Conservation (phyloP, 2,329 filamentous ascomycete species). For the Penicillium freii region DNA sequence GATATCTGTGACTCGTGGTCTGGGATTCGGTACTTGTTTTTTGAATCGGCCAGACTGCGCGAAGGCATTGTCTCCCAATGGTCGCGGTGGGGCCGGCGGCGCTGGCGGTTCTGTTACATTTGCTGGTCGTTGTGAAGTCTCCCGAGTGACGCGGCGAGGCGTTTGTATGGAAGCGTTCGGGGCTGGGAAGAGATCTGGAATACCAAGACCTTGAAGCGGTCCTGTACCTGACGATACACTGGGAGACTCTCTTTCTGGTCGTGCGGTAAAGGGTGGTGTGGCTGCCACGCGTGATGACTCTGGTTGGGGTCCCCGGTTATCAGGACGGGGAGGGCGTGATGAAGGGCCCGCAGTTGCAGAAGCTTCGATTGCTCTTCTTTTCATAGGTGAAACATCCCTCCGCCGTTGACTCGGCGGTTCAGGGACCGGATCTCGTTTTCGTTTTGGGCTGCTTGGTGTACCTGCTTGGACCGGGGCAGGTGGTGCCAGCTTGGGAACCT, state of each 20-base stretch:
- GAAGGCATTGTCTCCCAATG: slow-evolving; percentile 9
- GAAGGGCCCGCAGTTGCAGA: background rate
- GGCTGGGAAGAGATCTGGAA: background rate
- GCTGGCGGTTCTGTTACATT: background rate
- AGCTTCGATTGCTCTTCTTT: slow-evolving; percentile 9
- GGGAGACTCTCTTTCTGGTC: background rate
- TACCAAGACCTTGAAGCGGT: slow-evolving; percentile 1
- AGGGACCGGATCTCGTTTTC: slow-evolving; percentile 20
- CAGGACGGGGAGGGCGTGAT: background rate
- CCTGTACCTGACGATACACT: background rate
- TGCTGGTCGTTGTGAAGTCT: background rate
- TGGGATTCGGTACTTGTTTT: background rate
- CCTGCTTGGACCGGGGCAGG: background rate
- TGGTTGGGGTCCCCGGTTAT: background rate
- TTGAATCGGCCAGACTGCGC: slow-evolving; percentile 4
- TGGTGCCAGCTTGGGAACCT: background rate
- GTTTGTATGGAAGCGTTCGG: background rate
- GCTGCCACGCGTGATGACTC: background rate
- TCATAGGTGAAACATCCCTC: slow-evolving; percentile 2
- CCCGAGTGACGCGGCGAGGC: background rate
- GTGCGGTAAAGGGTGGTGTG: background rate
- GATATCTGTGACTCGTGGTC: background rate
- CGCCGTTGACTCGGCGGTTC: background rate
- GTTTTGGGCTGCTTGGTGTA: slow-evolving; percentile 17
- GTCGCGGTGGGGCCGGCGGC: background rate